Conservation (phyloP, 805 yeast species). For the Hanseniaspora valbyensis region DNA sequence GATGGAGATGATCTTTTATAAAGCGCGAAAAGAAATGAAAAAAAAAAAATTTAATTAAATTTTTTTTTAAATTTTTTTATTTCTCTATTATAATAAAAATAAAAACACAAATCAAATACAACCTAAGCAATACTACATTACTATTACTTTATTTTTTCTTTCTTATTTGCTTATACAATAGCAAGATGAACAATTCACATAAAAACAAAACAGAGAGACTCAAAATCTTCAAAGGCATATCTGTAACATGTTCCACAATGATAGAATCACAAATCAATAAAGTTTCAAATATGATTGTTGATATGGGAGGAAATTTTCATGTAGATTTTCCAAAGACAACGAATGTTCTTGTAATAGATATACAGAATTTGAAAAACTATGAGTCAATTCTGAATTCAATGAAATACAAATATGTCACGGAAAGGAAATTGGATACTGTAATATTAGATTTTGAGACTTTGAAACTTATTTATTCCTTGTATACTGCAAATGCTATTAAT, state of each 20-base stretch:
- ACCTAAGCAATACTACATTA: too few relatives aligned
- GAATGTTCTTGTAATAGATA: conserved; percentile 9
- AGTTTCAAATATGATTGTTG: conserved; percentile 9
- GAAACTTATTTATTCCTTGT: neutral
- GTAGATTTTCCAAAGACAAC: conserved; percentile 11
- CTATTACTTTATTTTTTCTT: neutral
- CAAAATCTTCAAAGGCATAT: conserved; percentile 6
- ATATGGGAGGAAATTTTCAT: conserved; percentile 12
- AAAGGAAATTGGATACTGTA: conserved; percentile 7
- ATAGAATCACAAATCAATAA: neutral
- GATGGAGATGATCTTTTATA: too few relatives aligned
- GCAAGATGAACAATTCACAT: conserved; percentile 8
- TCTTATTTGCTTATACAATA: too few relatives aligned
- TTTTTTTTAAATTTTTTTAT: neutral
- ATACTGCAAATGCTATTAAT: neutral
- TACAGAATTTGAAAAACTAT: neutral
- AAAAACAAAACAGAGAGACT: neutral
- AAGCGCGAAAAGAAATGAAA: too few relatives aligned
- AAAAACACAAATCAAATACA: too few relatives aligned
- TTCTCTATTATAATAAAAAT: too few relatives aligned
- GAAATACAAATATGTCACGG: conserved; percentile 5
- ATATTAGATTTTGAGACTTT: conserved; percentile 6
- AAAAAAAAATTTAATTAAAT: neutral
- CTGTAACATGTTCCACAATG: conserved; percentile 12
- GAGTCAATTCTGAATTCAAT: conserved; percentile 7